Evolutionary conservation across 2,329 filamentous ascomycete genomes (phyloP).

Genomic region (Aspergillus sp.): DNA sequence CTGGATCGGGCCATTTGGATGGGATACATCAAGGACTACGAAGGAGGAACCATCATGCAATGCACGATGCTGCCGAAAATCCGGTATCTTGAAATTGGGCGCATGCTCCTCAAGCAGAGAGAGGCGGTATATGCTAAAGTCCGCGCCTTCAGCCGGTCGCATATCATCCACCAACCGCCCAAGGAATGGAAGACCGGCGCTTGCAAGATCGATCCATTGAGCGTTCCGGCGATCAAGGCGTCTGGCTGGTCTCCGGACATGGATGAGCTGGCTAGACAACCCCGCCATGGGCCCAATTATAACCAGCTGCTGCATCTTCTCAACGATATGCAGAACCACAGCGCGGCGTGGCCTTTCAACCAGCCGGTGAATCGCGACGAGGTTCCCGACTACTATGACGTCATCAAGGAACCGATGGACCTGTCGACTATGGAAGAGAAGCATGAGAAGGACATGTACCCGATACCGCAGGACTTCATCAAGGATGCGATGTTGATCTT

Average conservation of each 20-base stretch:
- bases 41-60: conserved; percentile 98
- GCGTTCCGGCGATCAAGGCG: conserved; percentile 77
- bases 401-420: conserved; percentile 98
- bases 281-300: conserved; percentile 92
- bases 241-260: conserved; percentile 96
- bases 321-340: conserved; percentile 91
- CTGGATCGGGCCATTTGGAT: conserved; percentile 88
- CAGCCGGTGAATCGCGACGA: conserved; percentile 91
- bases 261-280: conserved; percentile 91
- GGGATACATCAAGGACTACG: conserved; percentile 99
- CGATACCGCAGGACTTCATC: conserved; percentile 85
- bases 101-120: conserved; percentile 96
- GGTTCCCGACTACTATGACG: conserved; percentile 96
- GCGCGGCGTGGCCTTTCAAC: conserved; percentile 87
- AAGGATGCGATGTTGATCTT: conserved; percentile 82
- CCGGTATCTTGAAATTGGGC: conserved; percentile 82
- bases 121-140: conserved; percentile 94
- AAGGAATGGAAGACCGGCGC: conserved; percentile 73
- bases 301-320: conserved; percentile 86
- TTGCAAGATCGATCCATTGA: conserved; percentile 69
- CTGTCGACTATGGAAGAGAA: conserved; percentile 91
- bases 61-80: conserved; percentile 94
- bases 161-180: conserved; percentile 77
- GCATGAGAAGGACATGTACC: conserved; percentile 86
- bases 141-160: conserved; percentile 76